Percentiles rank a stretch among this genome's conserved stretches.
Evolutionary conservation across 257 asterid genomes (phyloP).

Genomic region (Apocynum venetum): DNA sequence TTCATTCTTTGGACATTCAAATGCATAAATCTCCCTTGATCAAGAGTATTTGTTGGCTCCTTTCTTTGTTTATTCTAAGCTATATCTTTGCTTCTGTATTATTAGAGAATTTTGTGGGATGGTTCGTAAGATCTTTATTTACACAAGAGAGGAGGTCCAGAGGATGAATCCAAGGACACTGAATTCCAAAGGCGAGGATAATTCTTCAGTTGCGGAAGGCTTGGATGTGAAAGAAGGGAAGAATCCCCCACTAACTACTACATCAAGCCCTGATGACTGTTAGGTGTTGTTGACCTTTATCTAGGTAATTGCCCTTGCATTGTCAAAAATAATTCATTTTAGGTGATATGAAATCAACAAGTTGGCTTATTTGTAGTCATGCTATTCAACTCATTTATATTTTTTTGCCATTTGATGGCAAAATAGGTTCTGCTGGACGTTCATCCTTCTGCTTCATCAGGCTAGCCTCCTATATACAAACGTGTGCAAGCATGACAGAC

Average conservation of each 20-base stretch:
- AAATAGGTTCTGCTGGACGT: background rate
- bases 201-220: constrained; percentile 59
- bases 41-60: constrained; percentile 1
- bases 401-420: background rate
- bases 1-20: background rate
- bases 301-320: background rate
- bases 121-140: constrained; percentile 82
- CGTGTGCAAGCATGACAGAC: constrained; percentile 6
- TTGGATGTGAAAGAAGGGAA: constrained; percentile 56
- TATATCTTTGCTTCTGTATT: constrained; percentile 4
- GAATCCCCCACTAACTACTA: constrained; percentile 46
- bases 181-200: constrained; percentile 65
- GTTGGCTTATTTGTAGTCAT: background rate
- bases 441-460: constrained; percentile 1
- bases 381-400: background rate
- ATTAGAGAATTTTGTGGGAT: constrained; percentile 84
- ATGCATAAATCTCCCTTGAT: background rate
- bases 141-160: constrained; percentile 82
- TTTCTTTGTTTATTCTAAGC: background rate
- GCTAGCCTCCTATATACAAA: no score
- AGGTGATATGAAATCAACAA: background rate
- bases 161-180: constrained; percentile 77
- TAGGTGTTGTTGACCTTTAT: constrained; percentile 16
- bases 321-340: background rate
- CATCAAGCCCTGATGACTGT: constrained; percentile 46